Conservation (phyloP, 1,284 basidiomycete genomes). For the Psilocybe mexicana region DNA sequence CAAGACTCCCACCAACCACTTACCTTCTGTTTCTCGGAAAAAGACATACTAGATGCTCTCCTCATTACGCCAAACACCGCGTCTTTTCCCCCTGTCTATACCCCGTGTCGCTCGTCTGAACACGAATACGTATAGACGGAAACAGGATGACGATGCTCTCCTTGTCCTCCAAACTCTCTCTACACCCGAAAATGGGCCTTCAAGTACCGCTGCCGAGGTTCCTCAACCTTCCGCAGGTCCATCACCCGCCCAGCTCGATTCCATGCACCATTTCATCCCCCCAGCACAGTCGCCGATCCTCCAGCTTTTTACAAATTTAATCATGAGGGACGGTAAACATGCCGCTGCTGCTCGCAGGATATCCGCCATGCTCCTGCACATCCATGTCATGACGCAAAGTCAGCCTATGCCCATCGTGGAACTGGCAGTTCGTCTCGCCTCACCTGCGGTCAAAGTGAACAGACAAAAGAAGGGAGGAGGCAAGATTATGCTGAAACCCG, state of each 20-base stretch:
- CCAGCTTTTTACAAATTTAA: conserved; percentile 64
- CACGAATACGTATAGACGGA: conserved; percentile 1
- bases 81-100: conserved; percentile 17
- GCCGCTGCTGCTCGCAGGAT: conserved; percentile 62
- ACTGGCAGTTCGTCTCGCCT: conserved; percentile 61
- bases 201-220: neutral
- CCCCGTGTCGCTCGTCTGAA: conserved; percentile 12
- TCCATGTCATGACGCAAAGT: conserved; percentile 74
- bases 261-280: conserved; percentile 52
- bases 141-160: conserved; percentile 18
- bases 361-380: conserved; percentile 63
- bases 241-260: conserved; percentile 12
- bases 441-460: conserved; percentile 64
- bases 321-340: conserved; percentile 72
- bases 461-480: conserved; percentile 51
- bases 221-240: neutral
- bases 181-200: neutral
- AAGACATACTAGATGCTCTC: conserved; percentile 18
- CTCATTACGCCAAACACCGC: conserved; percentile 22
- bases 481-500: conserved; percentile 66
- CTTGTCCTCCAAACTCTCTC: conserved; percentile 9
- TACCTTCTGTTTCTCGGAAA: neutral
- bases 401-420: conserved; percentile 79
- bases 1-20: neutral
- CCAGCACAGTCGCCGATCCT: conserved; percentile 78